Evolutionary conservation across 345 rosid genomes (phyloP), one percentile per base, ranked within the genome.

Genomic region (Lumnitzera littorea): DNA sequence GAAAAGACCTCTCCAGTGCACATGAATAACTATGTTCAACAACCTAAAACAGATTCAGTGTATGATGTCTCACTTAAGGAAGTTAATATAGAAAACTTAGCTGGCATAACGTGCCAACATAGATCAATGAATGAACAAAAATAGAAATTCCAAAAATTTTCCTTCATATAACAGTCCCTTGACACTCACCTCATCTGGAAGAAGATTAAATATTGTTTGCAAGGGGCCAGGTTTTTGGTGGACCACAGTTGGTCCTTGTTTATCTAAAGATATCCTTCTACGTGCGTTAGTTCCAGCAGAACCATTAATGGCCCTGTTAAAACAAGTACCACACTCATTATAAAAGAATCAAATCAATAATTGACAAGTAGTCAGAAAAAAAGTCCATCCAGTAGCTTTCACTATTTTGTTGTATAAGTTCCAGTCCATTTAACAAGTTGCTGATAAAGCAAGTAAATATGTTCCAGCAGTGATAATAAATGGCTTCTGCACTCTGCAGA

Each of bases 1-100:
- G 74, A 78, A 94, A 94, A 62, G 99, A 94, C 74, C 99, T 81
- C 82, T 94, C 99, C 57, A 94, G 81, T 55, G 99, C 99, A 74
- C 97, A 90, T 36, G 99, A 94, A 76, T 83, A 94, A 72, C 91
- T 86, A 75, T 78, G 96, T 67, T 84, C 95, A 64, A 73, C 96
- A 64, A 88, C 83, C 99, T 92, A 82, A 74, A 63, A 71, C 27
- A 70, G 41, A 69, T 14, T 29, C 9, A 43, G 43, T 51, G 46
- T 50, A 58, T 49, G 68, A 62, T 66, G 54, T 50, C 57, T 55
- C 58, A 62, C 58, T 23, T 25, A 46, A 69, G 60, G 20, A 43
- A 43, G 27, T 15, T 55, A 47, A 55, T 15, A 31, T 2, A 23
- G 16, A 17, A 13, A 13, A 41, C 25, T 25, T 12, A 51, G 15